Percentiles rank a stretch among this genome's conserved stretches.
phyloP scores from a whole-genome alignment of 192 early-diverging fungal genomes.

The Entophlyctis helioformis region DNA sequence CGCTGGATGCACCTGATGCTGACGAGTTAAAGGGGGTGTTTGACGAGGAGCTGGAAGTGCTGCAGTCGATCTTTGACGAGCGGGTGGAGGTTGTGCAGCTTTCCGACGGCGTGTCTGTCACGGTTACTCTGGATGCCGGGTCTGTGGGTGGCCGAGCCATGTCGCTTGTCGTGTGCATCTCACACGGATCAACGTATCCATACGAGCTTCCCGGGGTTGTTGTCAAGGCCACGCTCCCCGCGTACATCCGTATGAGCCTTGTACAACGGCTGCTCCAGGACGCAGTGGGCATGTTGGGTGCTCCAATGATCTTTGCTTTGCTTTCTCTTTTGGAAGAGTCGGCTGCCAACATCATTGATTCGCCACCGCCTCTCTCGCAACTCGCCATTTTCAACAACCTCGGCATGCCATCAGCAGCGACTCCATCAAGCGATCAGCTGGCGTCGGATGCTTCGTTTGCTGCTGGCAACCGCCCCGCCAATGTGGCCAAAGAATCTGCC shows the following conservation, averaged over 20 bases:
- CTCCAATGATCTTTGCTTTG: constrained; percentile 32
- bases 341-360: constrained; percentile 6
- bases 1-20: constrained; percentile 39
- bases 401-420: no score
- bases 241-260: constrained; percentile 40
- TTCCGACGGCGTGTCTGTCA: constrained; percentile 1
- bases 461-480: background rate
- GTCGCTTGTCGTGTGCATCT: background rate
- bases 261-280: constrained; percentile 13
- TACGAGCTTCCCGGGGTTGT: constrained; percentile 48
- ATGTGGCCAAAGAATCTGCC: background rate
- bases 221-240: constrained; percentile 55
- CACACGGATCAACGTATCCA: constrained; percentile 49
- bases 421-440: no score
- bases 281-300: constrained; percentile 11
- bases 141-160: background rate
- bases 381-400: no score
- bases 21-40: constrained; percentile 33
- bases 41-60: constrained; percentile 49
- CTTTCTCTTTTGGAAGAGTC: constrained; percentile 25
- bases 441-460: no score
- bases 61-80: constrained; percentile 58
- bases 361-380: constrained; percentile 19
- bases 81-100: constrained; percentile 16
- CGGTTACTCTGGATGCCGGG: constrained; percentile 12